These are phyloP conservation scores for Xylaria grammica DNA, from an alignment of 495 filamentous ascomycete species.

Conservation along the genomic window DNA sequence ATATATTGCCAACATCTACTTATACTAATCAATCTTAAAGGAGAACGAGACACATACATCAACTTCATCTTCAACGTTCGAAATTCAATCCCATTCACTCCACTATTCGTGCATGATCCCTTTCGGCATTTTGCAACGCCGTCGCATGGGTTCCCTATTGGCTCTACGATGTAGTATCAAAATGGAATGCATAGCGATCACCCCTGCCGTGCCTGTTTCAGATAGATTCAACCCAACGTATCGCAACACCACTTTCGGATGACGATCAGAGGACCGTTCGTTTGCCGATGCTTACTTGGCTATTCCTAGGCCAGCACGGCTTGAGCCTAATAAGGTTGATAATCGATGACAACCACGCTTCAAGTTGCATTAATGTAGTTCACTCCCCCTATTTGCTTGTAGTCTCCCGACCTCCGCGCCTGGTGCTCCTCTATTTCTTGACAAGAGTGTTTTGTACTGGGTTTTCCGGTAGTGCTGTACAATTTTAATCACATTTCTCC, in stretches of 20 bases:
- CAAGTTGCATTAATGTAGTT: constrained; percentile 28
- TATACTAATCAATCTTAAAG: not conserved
- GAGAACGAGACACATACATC: not conserved
- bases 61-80: not conserved
- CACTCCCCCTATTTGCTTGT: constrained; percentile 26
- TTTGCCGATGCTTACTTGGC: not conserved
- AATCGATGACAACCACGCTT: constrained; percentile 31
- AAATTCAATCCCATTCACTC: not conserved
- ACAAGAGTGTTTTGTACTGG: constrained; percentile 12
- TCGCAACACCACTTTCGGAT: constrained; percentile 24
- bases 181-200: constrained; percentile 10
- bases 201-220: constrained; percentile 33
- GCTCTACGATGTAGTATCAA: not conserved
- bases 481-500: constrained; percentile 23
- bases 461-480: not conserved
- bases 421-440: constrained; percentile 33
- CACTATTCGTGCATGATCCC: constrained; percentile 9
- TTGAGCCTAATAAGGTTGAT: constrained; percentile 19
- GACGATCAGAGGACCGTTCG: constrained; percentile 27
- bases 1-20: not conserved
- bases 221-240: constrained; percentile 30
- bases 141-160: not conserved
- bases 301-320: not conserved
- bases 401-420: constrained; percentile 27
- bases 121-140: constrained; percentile 11